These are phyloP conservation scores for Calycina herbarum DNA, from an alignment of 2,329 filamentous ascomycete species.

Conservation along the genomic window DNA sequence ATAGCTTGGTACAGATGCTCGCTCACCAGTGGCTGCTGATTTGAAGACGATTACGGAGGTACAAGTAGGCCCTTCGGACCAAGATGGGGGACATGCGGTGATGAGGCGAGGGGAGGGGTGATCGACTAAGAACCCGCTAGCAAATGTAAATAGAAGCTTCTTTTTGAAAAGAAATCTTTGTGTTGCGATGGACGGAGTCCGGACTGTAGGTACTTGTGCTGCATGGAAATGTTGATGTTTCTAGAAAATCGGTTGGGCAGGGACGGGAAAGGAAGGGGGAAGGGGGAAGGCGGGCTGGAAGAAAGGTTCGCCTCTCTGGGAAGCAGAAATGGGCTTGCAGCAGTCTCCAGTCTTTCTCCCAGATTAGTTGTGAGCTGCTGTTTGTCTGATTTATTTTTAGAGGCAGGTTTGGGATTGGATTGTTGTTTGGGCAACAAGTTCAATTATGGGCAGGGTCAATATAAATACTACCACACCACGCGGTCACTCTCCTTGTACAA, in stretches of 20 bases:
- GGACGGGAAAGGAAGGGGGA: not conserved
- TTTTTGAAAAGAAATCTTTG: not conserved
- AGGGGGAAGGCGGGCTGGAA: not conserved
- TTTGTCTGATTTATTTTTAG: no score
- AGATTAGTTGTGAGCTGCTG: no score
- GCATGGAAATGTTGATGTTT: not conserved
- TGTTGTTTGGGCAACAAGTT: no score
- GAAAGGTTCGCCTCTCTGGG: no score
- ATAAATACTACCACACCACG: no score
- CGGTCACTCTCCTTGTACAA: no score
- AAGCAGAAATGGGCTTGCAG: no score
- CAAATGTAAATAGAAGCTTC: constrained; percentile 1
- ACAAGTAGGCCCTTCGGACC: not conserved
- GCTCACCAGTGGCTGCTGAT: not conserved
- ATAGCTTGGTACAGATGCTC: not conserved
- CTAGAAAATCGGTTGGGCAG: constrained; percentile 2
- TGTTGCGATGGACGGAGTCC: not conserved
- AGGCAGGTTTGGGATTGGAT: no score
- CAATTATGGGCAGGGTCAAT: no score
- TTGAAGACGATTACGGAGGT: not conserved
- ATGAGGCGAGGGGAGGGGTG: not conserved
- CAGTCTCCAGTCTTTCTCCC: no score
- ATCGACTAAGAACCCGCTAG: not conserved
- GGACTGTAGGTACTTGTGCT: not conserved
- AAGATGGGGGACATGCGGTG: not conserved